phyloP scores from a whole-genome alignment of 352 stramenopile species.

The Pythium oligandrum region DNA sequence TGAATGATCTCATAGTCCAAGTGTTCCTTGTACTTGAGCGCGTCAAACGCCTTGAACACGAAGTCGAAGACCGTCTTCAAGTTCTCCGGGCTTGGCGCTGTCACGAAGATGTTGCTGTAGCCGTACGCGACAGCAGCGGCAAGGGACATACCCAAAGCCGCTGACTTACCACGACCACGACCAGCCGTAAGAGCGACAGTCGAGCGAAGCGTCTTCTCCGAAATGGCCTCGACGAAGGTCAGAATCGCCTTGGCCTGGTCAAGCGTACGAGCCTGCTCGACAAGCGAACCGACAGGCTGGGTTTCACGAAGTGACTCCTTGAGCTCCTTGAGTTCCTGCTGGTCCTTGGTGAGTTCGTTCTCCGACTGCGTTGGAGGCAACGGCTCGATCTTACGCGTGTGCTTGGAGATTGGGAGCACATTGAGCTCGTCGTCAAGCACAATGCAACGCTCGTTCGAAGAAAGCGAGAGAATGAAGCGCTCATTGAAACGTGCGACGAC shows the following conservation, averaged over 20 bases:
- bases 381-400: conserved; percentile 88
- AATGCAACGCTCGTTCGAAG: conserved; percentile 93
- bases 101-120: conserved; percentile 97
- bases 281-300: conserved; percentile 93
- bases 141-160: conserved; percentile 93
- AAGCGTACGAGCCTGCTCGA: conserved; percentile 93
- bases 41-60: conserved; percentile 93
- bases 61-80: conserved; percentile 99
- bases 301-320: conserved; percentile 95
- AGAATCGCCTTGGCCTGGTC: conserved; percentile 96
- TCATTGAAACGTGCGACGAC: conserved; percentile 99
- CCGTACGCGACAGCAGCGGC: conserved; percentile 84
- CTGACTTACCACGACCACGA: conserved; percentile 95
- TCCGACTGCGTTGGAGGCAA: conserved; percentile 57
- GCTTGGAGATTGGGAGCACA: conserved; percentile 95
- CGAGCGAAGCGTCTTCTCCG: conserved; percentile 93
- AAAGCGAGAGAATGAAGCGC: conserved; percentile 98
- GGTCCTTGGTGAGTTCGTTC: conserved; percentile 61
- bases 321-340: conserved; percentile 90
- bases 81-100: conserved; percentile 97
- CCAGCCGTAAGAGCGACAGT: conserved; percentile 95
- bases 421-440: conserved; percentile 99
- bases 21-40: conserved; percentile 95
- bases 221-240: conserved; percentile 97
- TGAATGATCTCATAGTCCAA: conserved; percentile 96